Evolutionary conservation across 139 green algal genomes (phyloP).

Genomic region (Coccomyxa sp.): DNA sequence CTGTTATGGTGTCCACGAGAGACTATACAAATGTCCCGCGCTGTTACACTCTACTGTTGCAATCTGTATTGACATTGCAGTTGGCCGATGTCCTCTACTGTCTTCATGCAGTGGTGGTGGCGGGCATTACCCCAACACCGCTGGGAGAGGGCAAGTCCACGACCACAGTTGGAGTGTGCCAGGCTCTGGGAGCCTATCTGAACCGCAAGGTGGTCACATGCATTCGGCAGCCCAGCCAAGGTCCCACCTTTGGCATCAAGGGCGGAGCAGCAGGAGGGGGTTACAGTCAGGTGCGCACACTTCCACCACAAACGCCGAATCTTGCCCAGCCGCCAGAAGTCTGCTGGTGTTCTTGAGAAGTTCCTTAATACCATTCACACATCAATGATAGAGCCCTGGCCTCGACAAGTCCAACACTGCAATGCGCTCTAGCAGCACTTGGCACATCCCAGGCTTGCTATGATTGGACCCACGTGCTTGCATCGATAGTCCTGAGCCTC

Average conservation of each 20-base stretch:
- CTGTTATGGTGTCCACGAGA: neutral
- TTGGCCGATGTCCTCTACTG: neutral
- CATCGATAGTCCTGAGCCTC: too few species aligned
- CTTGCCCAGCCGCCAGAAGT: too few species aligned
- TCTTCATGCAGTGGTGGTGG: conserved; percentile 79
- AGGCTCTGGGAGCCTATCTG: conserved; percentile 87
- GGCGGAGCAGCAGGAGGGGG: conserved; percentile 94
- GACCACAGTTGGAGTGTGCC: conserved; percentile 95
- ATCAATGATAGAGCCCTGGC: too few species aligned
- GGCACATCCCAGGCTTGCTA: too few species aligned
- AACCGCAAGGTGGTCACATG: conserved; percentile 81
- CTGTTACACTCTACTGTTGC: neutral
- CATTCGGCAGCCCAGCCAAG: conserved; percentile 93
- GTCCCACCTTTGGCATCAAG: conserved; percentile 99
- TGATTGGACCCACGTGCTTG: too few species aligned
- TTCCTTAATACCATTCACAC: too few species aligned
- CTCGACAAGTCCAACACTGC: too few species aligned
- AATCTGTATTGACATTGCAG: neutral
- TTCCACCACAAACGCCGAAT: neutral
- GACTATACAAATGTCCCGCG: neutral
- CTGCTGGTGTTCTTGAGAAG: too few species aligned
- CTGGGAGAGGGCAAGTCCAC: conserved; percentile 94
- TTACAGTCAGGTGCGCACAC: conserved; percentile 79
- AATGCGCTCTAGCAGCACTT: too few species aligned
- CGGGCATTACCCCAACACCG: conserved; percentile 94